Base-by-base conservation (phyloP, 305 asterid species). In the Stenogyne calaminthoides region DNA sequence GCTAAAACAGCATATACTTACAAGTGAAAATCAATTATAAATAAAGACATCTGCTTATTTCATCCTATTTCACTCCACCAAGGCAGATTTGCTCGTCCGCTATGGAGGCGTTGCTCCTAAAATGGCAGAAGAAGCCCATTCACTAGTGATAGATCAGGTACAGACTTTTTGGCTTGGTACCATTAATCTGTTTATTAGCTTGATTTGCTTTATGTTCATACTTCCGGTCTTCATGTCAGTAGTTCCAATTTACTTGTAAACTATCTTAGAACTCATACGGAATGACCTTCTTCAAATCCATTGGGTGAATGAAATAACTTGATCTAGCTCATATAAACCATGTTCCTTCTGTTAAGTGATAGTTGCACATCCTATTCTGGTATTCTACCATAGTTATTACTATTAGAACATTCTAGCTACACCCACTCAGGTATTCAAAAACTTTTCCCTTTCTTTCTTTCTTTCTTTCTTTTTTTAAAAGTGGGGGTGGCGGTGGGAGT, bases 101-200 rank as follows among this genome's bases (percentile, higher is more conserved):
- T 92, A 91, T 76, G 99, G 98, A 76, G 97, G 99, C 67, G 98
- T 95, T 80, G 92, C 98, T 87, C 99, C 99, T 67, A 95, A 95
- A 83, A 92, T 92, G 98, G 98, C 98, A 68, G 98, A 95, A 85
- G 97, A 92, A 88, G 98, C 97, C 69, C 99, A 95, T 20, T 70
- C 90, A 3, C 78, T 78, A 79, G 97, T 91, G 75, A 95, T 92
- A 79, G 98, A 92, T 91, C 89, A 88, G 97, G 99, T 95, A 73
- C 25, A 49, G 12, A 44, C 74, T 57, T 55, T 55, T 73, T 68
- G 19, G 49, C 70, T 61, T 56, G 37, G 49, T 58, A 15, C n/a
- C 11, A 69, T 10, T 40, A 6, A 59, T 75, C 63, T 25, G 47
- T 49, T 68, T 67, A 39, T 65, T 34, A 61, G 62, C 70, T 46